Base-by-base conservation (phyloP, 345 rosid species). In the Ailanthus altissimus region DNA sequence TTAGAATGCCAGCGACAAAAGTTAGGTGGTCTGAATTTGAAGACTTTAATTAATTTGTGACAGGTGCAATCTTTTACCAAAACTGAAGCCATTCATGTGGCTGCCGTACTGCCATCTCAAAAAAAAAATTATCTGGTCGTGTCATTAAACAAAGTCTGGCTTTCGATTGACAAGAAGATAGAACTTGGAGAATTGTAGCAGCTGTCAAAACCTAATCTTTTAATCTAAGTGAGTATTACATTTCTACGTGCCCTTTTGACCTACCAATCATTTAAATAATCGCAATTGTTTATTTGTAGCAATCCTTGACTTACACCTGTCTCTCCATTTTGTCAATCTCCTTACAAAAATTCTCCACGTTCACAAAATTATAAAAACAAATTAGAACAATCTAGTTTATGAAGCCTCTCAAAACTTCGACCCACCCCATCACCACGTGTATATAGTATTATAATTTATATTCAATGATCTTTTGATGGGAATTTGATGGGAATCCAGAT, bases 231-330 rank as follows among this genome's bases (percentile, higher is more conserved):
- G 67, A 16, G 63, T 61, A 69, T 13, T 66, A 6, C 58, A 40
- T 13, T 3, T 32, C 61, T 66, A 77, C 83, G 81, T 85, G 84
- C 75, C 80, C 62, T 38, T 73, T 82, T 81, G 82, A 86, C 86
- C 75, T 58, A 66, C 84, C 83, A 8, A 80, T 28, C 79, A 63
- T n/a, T 54, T 14, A 36, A 14, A 50, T 67, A 59, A 65, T 43
- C n/a, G 11, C 0, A 23, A 45, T n/a, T 67, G 1, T 18, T 26
- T 18, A 25, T 46, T 25, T 6, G 14, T 66, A 46, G 11, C 23
- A 0, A 36, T 40, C 49, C 25, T 64, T 45, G 21, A 26, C 32
- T 25, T 45, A 49, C 73, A 69, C 12, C 23, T 69, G 73, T 28
- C 73, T 68, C 58, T 25, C 23, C 0, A 18, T 3, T 42, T 7